These are phyloP conservation scores for Xerophyta viscosa DNA, from an alignment of 106 monocot species.

Conservation along the genomic window DNA sequence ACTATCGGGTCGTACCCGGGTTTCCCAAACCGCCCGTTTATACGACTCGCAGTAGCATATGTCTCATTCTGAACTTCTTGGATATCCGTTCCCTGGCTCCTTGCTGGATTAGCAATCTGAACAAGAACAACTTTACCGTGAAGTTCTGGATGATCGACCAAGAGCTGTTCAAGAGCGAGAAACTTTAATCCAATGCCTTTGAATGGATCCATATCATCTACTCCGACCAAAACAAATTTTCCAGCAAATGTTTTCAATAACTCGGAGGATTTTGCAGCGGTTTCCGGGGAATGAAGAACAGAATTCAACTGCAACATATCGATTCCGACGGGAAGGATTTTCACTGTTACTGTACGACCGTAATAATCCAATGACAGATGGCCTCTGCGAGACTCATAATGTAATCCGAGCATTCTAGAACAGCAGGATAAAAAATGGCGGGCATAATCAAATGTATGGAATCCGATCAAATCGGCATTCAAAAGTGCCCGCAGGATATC, in stretches of 20 bases:
- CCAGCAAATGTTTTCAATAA: constrained; percentile 23
- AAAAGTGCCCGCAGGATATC: constrained; percentile 64
- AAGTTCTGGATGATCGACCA: constrained; percentile 49
- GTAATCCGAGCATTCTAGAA: constrained; percentile 64
- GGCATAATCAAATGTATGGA: constrained; percentile 91
- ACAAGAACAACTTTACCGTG: constrained; percentile 59
- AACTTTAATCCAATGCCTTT: constrained; percentile 96
- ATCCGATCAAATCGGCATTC: constrained; percentile 71
- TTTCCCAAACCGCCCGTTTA: constrained; percentile 53
- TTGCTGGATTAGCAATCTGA: constrained; percentile 83
- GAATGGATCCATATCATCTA: constrained; percentile 80
- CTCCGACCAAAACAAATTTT: constrained; percentile 42
- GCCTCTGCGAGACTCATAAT: constrained; percentile 67
- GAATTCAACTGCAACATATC: constrained; percentile 55
- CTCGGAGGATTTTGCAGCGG: constrained; percentile 15
- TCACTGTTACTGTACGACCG: constrained; percentile 70
- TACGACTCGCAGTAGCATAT: constrained; percentile 20
- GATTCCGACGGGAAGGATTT: constrained; percentile 66
- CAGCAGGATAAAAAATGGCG: constrained; percentile 75
- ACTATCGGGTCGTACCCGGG: constrained; percentile 73
- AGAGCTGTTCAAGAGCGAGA: constrained; percentile 69
- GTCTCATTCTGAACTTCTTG: constrained; percentile 69
- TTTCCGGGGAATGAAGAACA: constrained; percentile 28
- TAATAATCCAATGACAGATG: constrained; percentile 75
- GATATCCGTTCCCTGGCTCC: constrained; percentile 74